These are phyloP conservation scores for Sclerotinia sclerotiorum DNA, from an alignment of 2,329 filamentous ascomycete species.

Conservation along the genomic window DNA sequence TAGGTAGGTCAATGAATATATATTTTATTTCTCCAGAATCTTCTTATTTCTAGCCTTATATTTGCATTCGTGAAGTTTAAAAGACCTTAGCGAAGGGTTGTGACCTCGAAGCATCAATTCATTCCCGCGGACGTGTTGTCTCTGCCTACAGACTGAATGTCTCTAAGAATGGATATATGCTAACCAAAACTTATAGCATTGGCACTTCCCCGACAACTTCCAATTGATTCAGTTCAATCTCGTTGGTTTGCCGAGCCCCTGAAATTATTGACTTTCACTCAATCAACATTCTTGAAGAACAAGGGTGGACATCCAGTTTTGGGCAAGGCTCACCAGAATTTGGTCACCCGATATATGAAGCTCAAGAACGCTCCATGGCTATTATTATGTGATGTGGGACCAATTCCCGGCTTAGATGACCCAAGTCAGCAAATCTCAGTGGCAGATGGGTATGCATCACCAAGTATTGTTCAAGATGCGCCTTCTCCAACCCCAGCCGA, in stretches of 20 bases:
- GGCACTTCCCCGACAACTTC: slow-evolving; percentile 57
- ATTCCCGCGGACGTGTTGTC: slow-evolving; percentile 36
- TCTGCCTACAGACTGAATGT: slow-evolving; percentile 12
- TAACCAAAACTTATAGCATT: slow-evolving; percentile 43
- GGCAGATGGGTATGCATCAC: slow-evolving; percentile 41
- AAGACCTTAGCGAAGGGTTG: slow-evolving; percentile 28
- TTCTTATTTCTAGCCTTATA: background rate
- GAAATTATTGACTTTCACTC: slow-evolving; percentile 58
- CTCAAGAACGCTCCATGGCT: slow-evolving; percentile 63
- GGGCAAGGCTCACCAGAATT: slow-evolving; percentile 58
- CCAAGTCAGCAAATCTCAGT: slow-evolving; percentile 34
- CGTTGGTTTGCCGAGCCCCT: slow-evolving; percentile 70
- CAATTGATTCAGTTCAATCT: slow-evolving; percentile 59
- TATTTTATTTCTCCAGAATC: slow-evolving; percentile 22
- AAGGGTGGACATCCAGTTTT: slow-evolving; percentile 62
- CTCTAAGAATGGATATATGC: slow-evolving; percentile 16
- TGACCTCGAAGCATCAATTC: slow-evolving; percentile 34
- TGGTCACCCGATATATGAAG: slow-evolving; percentile 63
- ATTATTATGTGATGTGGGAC: slow-evolving; percentile 61
- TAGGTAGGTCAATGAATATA: slow-evolving; percentile 64
- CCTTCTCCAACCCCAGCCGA: slow-evolving; percentile 61
- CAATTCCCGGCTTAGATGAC: slow-evolving; percentile 44
- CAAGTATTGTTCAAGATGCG: slow-evolving; percentile 45
- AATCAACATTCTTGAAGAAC: slow-evolving; percentile 59
- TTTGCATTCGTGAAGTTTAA: slow-evolving; percentile 25